Evolutionary conservation across 345 rosid genomes (phyloP), one percentile per base, ranked within the genome.

Genomic region (Dipteronia sinensis): DNA sequence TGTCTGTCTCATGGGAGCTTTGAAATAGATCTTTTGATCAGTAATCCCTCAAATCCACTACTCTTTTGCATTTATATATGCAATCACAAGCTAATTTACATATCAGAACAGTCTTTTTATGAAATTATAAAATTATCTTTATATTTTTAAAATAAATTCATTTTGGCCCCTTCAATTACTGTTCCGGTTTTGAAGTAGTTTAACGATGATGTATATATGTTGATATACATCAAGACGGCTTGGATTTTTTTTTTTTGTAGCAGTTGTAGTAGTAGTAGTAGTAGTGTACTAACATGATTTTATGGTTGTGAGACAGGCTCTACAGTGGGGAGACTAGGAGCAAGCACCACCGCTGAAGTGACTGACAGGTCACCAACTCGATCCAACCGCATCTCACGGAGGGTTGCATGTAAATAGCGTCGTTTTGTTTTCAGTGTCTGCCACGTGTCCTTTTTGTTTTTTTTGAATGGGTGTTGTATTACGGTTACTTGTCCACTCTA

Each of bases 251-350:
- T 2, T 29, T 29, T 1, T 27, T 29, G 31, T 29, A 0, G 44
- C 25, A 22, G 25, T 17, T 0, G 38, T 20, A 0, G 42, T 34
- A n/a, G 7, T 58, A 2, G 7, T n/a, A n/a, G n/a, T n/a, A n/a
- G n/a, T n/a, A n/a, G n/a, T n/a, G n/a, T 9, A 15, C 44, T 74
- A 20, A 46, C 15, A 58, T 59, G 29, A 42, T 34, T 22, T 49
- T 44, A 42, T 49, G 58, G 73, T 77, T 29, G 49, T 12, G 7
- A 17, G 51, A 59, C 88, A 95, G 99, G 99, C 88, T 95, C 46
- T 95, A 95, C 93, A 93, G 98, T 51, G 93, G 90, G 51, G 97
- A 92, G 71, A 89, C 96, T 0, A 89, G 90, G 87, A 95, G 92
- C 90, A 87, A 91, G 89, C 97, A 87, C 58, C 94, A 85, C 49